Conservation (phyloP, 2,329 filamentous ascomycete genomes). For the Berkeleyomyces rouxiae region DNA sequence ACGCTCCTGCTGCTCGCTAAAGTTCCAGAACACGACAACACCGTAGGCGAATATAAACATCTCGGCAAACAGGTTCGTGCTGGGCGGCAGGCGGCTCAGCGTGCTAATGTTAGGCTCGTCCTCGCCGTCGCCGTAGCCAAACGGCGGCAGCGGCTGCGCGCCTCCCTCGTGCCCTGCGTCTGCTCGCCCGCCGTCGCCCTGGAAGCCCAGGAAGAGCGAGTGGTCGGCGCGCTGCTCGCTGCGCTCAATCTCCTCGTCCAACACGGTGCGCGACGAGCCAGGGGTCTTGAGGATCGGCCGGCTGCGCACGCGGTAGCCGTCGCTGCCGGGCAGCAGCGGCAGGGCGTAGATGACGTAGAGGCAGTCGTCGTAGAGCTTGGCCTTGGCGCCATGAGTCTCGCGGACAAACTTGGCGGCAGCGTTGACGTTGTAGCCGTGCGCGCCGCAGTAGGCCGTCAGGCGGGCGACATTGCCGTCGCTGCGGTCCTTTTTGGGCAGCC, state of each 20-base stretch:
- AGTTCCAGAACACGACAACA: conserved; percentile 98
- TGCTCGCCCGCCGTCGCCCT: conserved; percentile 15
- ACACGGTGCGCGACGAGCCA: conserved; percentile 69
- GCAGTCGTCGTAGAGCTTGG: conserved; percentile 95
- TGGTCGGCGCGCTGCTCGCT: conserved; percentile 81
- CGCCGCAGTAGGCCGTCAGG: conserved; percentile 91
- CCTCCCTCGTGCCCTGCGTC: conserved; percentile 12
- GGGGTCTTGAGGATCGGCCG: conserved; percentile 85
- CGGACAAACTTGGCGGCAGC: conserved; percentile 78
- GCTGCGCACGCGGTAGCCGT: conserved; percentile 77
- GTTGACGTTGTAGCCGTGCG: conserved; percentile 80
- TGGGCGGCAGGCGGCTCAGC: conserved; percentile 44
- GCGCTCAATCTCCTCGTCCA: conserved; percentile 91
- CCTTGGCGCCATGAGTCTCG: conserved; percentile 74
- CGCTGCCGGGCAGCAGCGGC: conserved; percentile 67
- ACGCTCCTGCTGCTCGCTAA: conserved; percentile 88
- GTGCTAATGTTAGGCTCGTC: conserved; percentile 11
- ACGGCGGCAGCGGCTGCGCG: background rate
- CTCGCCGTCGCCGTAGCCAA: conserved; percentile 14
- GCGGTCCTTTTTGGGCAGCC: conserved; percentile 72
- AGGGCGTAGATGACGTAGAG: conserved; percentile 91
- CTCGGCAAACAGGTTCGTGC: conserved; percentile 70
- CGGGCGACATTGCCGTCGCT: conserved; percentile 67
- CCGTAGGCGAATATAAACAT: conserved; percentile 97
- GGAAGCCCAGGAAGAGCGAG: conserved; percentile 10